Evolutionary conservation across 192 early-diverging fungal species (phyloP), one percentile per base, ranked within the genome.

Genomic region (Entomortierella lignicola): DNA sequence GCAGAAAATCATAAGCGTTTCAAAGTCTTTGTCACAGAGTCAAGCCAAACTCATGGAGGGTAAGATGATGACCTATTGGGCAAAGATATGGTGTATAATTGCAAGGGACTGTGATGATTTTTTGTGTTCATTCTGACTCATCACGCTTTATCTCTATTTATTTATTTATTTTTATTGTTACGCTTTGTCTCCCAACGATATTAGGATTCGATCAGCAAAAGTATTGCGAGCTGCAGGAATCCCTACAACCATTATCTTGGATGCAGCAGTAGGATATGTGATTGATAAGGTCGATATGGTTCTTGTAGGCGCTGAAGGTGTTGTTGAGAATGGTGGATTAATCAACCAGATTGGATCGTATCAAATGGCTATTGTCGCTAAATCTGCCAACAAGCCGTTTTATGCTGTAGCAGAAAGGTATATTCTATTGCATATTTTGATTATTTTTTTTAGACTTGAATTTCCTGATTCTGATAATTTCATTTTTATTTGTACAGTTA

Each of bases 311-410:
- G 98, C 98, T 11, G 98, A 99, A 82, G 98, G 96, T 34, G 96
- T 99, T 8, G 95, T 96, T 1, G 94, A 97, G 82, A 99, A 96
- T 77, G 98, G 98, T 27, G 98, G 98, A 0, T 72, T 99, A 41
- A 94, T 99, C 81, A 99, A 99, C 82, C 67, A 92, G 86, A 95
- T 98, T 77, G 97, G 97, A 31, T 96, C 97, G 7, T 98, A 97
- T 74, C 96, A 97, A 80, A 88, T 98, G 61, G 96, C 97, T 0
- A 86, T 99, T 15, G 93, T 98, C 31, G 98, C 98, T 0, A 96
- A 94, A 72, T 95, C 95, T n/a, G 90, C 93, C 12, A 93, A 91
- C 55, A 97, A 96, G 81, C 98, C 98, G 17, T 89, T 98, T 34
- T 99, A 98, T 70, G 92, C 91, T 18, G 93, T 98, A 13, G 92